Evolutionary conservation across 495 filamentous ascomycete species (phyloP).

Genomic region (Penicillium angulare): DNA sequence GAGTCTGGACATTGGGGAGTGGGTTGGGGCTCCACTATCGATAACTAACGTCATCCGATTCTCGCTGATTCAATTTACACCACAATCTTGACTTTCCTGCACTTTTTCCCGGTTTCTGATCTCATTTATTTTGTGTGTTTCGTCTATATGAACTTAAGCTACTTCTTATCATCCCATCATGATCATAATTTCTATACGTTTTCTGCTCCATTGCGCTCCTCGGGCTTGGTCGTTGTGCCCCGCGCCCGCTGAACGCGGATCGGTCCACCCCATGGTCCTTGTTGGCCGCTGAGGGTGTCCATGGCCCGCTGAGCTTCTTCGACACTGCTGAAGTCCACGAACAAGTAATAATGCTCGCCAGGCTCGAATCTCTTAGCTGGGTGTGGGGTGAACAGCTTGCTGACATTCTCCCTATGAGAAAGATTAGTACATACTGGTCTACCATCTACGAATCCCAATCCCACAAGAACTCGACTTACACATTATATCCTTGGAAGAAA

Average conservation of each 20-base stretch:
- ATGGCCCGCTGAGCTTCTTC: conserved; percentile 56
- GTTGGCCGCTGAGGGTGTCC: conserved; percentile 35
- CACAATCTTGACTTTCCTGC: too few species aligned
- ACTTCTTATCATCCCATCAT: not conserved
- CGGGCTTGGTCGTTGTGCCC: conserved; percentile 22
- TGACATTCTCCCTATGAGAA: conserved; percentile 47
- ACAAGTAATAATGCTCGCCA: conserved; percentile 65
- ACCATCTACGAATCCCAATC: not conserved
- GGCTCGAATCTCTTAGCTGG: conserved; percentile 48
- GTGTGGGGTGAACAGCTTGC: conserved; percentile 62
- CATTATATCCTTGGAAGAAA: conserved; percentile 58
- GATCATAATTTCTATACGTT: not conserved
- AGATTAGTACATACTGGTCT: conserved; percentile 2
- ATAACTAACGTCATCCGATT: conserved; percentile 17
- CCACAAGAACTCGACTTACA: conserved; percentile 35
- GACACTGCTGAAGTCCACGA: conserved; percentile 58
- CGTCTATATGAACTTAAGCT: not conserved
- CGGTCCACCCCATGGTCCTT: conserved; percentile 47
- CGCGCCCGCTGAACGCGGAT: conserved; percentile 43
- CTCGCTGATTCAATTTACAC: too few species aligned
- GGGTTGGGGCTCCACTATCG: conserved; percentile 13
- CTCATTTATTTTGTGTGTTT: not conserved
- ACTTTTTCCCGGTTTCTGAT: not conserved
- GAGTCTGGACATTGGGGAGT: conserved; percentile 18
- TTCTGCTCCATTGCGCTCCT: too few species aligned